Conservation (phyloP, 2,329 filamentous ascomycete species). For the Furcasterigmium sp. region DNA sequence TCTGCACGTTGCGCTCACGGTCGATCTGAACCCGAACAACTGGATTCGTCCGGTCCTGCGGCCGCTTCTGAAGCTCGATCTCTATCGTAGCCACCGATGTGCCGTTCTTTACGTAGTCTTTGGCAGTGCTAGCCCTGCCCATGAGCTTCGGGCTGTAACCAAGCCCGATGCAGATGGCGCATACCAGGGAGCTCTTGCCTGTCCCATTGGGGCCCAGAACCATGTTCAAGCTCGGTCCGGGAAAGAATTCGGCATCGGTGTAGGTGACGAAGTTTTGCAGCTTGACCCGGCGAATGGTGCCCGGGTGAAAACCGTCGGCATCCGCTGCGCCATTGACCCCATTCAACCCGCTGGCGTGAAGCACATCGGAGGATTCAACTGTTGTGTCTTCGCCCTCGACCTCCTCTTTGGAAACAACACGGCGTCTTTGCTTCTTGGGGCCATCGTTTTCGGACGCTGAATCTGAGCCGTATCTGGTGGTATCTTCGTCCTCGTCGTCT, state of each 20-base stretch:
- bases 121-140: conserved; percentile 76
- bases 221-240: conserved; percentile 94
- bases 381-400: conserved; percentile 7
- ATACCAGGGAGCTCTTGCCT: conserved; percentile 95
- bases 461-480: conserved; percentile 19
- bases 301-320: conserved; percentile 53
- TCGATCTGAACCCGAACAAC: conserved; percentile 72
- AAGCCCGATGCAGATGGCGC: conserved; percentile 89
- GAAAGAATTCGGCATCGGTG: conserved; percentile 82
- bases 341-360: conserved; percentile 5
- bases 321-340: conserved; percentile 10
- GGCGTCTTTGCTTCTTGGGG: conserved; percentile 30
- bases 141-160: conserved; percentile 79
- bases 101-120: conserved; percentile 92
- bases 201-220: conserved; percentile 98
- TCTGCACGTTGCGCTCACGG: conserved; percentile 73
- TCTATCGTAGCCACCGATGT: conserved; percentile 74
- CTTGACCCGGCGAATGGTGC: conserved; percentile 82
- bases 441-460: conserved; percentile 4
- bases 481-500: conserved; percentile 27
- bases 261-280: conserved; percentile 94
- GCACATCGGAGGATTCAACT: conserved; percentile 10
- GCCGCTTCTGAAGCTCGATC: conserved; percentile 74
- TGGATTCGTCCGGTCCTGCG: conserved; percentile 58
- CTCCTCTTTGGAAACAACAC: neutral